A percentile compares a stretch with the other conserved stretches of the same genome.
phyloP scores from a whole-genome alignment of 78 protist genomes.

The Cavenderia fasciculata region DNA sequence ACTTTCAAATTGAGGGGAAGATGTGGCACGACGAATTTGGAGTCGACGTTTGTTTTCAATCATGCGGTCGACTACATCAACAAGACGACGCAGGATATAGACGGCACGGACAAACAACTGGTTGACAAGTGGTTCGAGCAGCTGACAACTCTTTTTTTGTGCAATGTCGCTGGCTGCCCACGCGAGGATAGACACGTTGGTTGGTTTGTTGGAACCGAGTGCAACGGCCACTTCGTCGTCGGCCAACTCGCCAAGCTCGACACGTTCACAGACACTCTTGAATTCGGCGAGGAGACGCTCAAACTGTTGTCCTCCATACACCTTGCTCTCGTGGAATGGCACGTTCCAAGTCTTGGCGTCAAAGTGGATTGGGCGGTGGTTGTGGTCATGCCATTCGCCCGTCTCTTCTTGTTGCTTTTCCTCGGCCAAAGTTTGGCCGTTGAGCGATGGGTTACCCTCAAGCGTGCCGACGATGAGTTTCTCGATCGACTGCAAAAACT shows the following conservation, averaged over 20 bases:
- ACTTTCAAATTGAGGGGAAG: conserved; percentile 20
- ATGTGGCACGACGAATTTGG: conserved; percentile 50
- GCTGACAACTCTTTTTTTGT: conserved; percentile 48
- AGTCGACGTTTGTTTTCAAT: conserved; percentile 65
- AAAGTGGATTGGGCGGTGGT: conserved; percentile 10
- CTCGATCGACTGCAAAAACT: conserved; percentile 77
- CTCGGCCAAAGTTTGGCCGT: conserved; percentile 81
- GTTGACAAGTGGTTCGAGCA: conserved; percentile 61
- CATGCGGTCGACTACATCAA: conserved; percentile 83
- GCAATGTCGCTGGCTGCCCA: conserved; percentile 86
- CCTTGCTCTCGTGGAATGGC: conserved; percentile 19
- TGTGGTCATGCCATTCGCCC: conserved; percentile 81
- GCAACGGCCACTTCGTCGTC: conserved; percentile 71
- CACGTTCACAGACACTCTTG: conserved; percentile 21
- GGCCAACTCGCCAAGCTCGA: conserved; percentile 43
- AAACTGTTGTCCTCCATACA: conserved; percentile 87
- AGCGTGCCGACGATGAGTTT: conserved; percentile 72
- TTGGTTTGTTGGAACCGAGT: conserved; percentile 58
- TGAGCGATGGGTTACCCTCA: conserved; percentile 79
- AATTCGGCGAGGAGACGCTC: conserved; percentile 80
- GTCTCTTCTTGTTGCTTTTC: conserved; percentile 81
- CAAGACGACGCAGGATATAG: conserved; percentile 78
- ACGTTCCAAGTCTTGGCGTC: conserved; percentile 17
- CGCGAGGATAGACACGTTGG: conserved; percentile 46
- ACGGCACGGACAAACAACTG: conserved; percentile 72